Percentiles rank a stretch among this genome's conserved stretches.
phyloP scores from a whole-genome alignment of 441 rosid species.

The Erodium chrysanthum region DNA sequence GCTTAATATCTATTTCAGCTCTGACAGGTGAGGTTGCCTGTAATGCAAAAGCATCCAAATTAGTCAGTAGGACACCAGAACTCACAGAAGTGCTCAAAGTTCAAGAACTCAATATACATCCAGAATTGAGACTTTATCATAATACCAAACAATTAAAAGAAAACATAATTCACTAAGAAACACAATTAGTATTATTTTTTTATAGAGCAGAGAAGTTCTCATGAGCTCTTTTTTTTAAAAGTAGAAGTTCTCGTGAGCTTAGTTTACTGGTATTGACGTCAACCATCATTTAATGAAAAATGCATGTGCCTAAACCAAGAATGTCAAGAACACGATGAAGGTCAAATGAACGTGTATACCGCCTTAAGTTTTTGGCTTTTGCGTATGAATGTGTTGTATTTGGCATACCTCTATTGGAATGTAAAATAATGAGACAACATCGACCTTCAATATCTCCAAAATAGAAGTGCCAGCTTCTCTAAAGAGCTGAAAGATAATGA shows the following conservation, averaged over 20 bases:
- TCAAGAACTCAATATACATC: not conserved
- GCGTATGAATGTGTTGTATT: constrained; percentile 13
- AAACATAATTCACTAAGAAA: not conserved
- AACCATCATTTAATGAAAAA: not conserved
- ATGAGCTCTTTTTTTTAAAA: too few species aligned
- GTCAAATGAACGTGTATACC: not conserved
- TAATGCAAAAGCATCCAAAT: constrained; percentile 22
- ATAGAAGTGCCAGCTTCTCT: constrained; percentile 73
- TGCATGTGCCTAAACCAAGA: not conserved
- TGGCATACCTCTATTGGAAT: constrained; percentile 66
- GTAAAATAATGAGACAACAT: constrained; percentile 61
- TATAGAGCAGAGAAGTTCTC: too few species aligned
- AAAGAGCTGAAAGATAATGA: constrained; percentile 58
- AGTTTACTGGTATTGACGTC: not conserved
- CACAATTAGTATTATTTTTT: not conserved
- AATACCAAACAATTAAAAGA: not conserved
- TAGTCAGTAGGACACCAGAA: constrained; percentile 8
- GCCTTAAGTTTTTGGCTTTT: not conserved
- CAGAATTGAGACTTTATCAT: constrained; percentile 1
- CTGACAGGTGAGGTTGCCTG: constrained; percentile 70
- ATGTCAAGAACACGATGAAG: constrained; percentile 1
- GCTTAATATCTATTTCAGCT: constrained; percentile 86
- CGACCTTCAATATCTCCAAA: constrained; percentile 86
- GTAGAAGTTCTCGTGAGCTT: not conserved
- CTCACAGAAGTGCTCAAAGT: not conserved